A percentile compares a stretch with the other conserved stretches of the same genome.
phyloP scores from a whole-genome alignment of 2,329 filamentous ascomycete species.

The Purpureocillium takamizusanense region DNA sequence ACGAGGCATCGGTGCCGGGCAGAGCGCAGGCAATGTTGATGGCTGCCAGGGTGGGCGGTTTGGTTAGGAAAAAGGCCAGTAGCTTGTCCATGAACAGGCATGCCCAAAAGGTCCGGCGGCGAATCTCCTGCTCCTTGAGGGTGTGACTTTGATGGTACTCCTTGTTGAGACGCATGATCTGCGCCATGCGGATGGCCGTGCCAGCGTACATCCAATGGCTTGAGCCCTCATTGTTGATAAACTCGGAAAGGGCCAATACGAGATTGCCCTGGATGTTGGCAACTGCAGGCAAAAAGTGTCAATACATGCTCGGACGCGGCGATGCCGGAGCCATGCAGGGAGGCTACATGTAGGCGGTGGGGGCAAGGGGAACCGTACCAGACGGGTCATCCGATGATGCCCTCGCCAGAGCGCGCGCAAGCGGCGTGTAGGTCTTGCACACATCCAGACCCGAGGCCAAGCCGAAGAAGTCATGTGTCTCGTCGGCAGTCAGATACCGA shows the following conservation, averaged over 20 bases:
- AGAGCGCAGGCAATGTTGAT: neutral
- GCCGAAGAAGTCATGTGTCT: conserved; percentile 4
- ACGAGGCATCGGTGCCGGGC: conserved; percentile 1
- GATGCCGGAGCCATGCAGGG: no score
- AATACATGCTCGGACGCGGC: no score
- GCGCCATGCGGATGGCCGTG: conserved; percentile 14
- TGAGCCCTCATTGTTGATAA: conserved; percentile 10
- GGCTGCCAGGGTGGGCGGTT: neutral
- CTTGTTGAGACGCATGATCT: conserved; percentile 15
- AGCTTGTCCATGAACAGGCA: conserved; percentile 10
- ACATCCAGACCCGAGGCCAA: neutral
- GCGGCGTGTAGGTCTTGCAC: neutral
- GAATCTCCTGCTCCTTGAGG: conserved; percentile 12
- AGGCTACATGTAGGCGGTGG: no score
- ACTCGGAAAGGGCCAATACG: conserved; percentile 5
- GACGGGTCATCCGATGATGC: conserved; percentile 7
- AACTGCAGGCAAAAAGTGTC: conserved; percentile 1
- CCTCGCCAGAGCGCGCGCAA: conserved; percentile 3
- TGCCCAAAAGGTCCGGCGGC: conserved; percentile 17
- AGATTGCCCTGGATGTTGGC: conserved; percentile 10
- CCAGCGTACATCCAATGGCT: conserved; percentile 13
- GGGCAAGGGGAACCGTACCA: neutral
- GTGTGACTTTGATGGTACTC: conserved; percentile 13
- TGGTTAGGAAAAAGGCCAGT: conserved; percentile 2
- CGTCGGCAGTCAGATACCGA: conserved; percentile 4